Percentiles rank a stretch among this genome's conserved stretches.
These are phyloP conservation scores for Ocimum tenuiflorum DNA, from an alignment of 257 asterid genomes.

Conservation along the genomic window DNA sequence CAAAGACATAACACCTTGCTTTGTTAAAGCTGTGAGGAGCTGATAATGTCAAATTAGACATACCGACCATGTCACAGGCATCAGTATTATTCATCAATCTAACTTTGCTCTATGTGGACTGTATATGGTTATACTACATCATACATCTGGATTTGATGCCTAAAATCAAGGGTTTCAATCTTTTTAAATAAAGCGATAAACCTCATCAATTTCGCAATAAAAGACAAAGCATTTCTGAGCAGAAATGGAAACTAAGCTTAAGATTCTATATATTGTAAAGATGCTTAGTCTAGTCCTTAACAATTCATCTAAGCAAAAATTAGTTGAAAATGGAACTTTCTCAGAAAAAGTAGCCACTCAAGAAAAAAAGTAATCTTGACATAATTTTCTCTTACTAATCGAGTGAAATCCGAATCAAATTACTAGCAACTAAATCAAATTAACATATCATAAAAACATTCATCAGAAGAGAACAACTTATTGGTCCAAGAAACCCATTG, in stretches of 20 bases:
- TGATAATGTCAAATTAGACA: not conserved
- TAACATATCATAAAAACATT: not conserved
- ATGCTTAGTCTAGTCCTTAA: not conserved
- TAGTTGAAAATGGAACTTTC: not conserved
- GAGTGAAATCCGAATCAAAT: not conserved
- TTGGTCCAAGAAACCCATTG: too few species aligned
- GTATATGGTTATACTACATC: not conserved
- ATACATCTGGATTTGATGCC: not conserved
- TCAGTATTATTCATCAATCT: not conserved
- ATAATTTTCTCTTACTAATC: not conserved
- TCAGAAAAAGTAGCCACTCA: not conserved
- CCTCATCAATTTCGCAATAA: not conserved
- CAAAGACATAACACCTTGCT: not conserved
- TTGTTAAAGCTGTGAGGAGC: not conserved
- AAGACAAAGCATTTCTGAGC: not conserved
- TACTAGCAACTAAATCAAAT: conserved; percentile 1
- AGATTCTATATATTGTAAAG: not conserved
- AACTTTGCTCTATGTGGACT: not conserved
- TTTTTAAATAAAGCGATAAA: not conserved
- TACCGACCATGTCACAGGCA: not conserved
- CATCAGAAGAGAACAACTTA: too few species aligned
- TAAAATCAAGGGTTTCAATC: not conserved
- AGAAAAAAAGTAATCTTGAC: conserved; percentile 9
- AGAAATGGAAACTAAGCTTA: conserved; percentile 5
- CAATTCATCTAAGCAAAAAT: not conserved